Base-by-base conservation (phyloP, 2,329 filamentous ascomycete species). In the Xylariaceae sp. region DNA sequence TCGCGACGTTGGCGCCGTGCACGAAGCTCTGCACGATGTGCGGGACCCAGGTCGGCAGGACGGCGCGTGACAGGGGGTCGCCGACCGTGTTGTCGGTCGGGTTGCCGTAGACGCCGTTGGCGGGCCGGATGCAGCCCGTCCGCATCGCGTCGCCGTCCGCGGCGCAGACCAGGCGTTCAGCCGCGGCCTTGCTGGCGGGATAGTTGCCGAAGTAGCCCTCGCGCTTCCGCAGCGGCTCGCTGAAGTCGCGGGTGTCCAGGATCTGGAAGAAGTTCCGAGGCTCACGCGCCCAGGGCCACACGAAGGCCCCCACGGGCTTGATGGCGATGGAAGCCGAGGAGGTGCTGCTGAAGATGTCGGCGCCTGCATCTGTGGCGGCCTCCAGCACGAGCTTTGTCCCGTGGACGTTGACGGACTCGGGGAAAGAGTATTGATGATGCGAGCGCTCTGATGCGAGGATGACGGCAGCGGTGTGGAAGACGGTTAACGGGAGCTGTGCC, bases 401-500 rank as follows among this genome's bases (percentile, higher is more conserved):
- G 8, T 52, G 55, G 18, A 77, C 64, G 45, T 80, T 81, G 40
- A 78, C 72, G 15, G 62, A 57, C 37, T 64, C 64, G 40, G 66
- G 66, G 19, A 68, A 66, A 18, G 63, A 55, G 47, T 78, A 74
- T 24, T 72, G 61, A 24, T 64, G 56, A 34, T 55, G 52, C 37
- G 66, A 64, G 6, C 76, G 68, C 41, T 79, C 75, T 13, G 64
- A 66, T 0, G 73, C 67, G 9, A 73, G 63, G 43, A 80, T 78
- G 4, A 69, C 64, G 1, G 76, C 76, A 2, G 75, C 76, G 1
- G 71, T 78, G 59, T 80, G 76, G 51, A 75, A 78, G 12, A 80
- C 75, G 1, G 75, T 78, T 18, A 80, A 58, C 1, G 76, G 74
- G 3, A 71, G 62, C 4, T 56, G 35, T 4, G 67, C 61, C 4